phyloP scores from a whole-genome alignment of 345 rosid species.

The Cochlearia excelsa region DNA sequence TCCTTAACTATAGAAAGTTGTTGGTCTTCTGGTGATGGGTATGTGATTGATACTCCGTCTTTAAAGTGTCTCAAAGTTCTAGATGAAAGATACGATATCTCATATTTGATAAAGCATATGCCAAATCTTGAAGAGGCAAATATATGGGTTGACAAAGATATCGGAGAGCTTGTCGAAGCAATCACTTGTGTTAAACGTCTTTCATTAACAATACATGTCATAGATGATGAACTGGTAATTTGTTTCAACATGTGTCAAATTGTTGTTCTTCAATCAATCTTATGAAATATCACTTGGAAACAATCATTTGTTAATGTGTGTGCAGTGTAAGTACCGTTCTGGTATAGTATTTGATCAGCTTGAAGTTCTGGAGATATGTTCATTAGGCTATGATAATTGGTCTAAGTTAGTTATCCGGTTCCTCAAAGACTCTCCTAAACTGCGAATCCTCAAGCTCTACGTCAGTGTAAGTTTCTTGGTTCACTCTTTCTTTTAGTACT shows the following conservation, averaged over 20 bases:
- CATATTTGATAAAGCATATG: background rate
- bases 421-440: constrained; percentile 7
- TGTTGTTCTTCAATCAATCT: too few relatives aligned
- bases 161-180: background rate
- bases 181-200: constrained; percentile 10
- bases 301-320: too few relatives aligned
- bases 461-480: background rate
- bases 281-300: too few relatives aligned
- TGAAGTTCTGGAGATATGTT: background rate
- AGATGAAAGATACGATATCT: too few relatives aligned
- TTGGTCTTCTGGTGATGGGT: background rate
- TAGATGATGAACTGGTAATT: background rate
- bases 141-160: background rate
- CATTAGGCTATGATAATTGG: background rate
- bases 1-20: background rate
- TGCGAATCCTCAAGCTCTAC: background rate
- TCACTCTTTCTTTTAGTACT: background rate
- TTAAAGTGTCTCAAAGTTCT: background rate
- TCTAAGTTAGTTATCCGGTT: background rate
- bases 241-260: background rate
- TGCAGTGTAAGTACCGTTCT: background rate
- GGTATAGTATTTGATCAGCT: background rate
- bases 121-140: constrained; percentile 7
- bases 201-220: background rate
- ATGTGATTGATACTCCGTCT: background rate